Evolutionary conservation across 176 grass and related monocot genomes (phyloP).

Genomic region (Aegilops bicornis): DNA sequence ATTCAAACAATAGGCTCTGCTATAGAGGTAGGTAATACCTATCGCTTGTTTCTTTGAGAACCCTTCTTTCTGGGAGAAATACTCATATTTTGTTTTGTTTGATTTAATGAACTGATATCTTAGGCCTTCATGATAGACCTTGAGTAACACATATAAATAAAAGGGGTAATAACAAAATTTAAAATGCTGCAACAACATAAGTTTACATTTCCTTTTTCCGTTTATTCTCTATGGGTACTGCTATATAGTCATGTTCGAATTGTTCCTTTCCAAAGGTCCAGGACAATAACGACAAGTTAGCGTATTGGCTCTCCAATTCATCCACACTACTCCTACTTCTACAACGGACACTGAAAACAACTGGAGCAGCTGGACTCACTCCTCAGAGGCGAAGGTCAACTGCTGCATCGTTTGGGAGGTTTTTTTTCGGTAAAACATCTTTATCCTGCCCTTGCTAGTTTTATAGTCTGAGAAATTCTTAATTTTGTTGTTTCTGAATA

Average conservation of each 20-base stretch:
- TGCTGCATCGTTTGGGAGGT: constrained; percentile 78
- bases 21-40: constrained; percentile 65
- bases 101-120: constrained; percentile 17
- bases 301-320: constrained; percentile 98
- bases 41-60: not conserved
- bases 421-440: constrained; percentile 74
- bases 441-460: constrained; percentile 25
- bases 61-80: not conserved
- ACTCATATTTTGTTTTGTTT: constrained; percentile 20
- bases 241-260: constrained; percentile 27
- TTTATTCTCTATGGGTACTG: not conserved
- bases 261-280: constrained; percentile 51
- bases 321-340: constrained; percentile 86
- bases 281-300: constrained; percentile 77
- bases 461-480: constrained; percentile 24
- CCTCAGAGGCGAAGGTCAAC: constrained; percentile 91
- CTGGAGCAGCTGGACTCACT: constrained; percentile 67
- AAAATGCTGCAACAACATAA: not conserved
- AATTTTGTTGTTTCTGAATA: constrained; percentile 31
- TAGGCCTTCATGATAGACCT: constrained; percentile 3
- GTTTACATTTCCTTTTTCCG: constrained; percentile 6
- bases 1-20: constrained; percentile 93
- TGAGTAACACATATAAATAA: constrained; percentile 9
- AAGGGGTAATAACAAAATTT: not conserved
- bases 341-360: constrained; percentile 95